Evolutionary conservation across 345 rosid species (phyloP).

Genomic region (Ceriops decandra): DNA sequence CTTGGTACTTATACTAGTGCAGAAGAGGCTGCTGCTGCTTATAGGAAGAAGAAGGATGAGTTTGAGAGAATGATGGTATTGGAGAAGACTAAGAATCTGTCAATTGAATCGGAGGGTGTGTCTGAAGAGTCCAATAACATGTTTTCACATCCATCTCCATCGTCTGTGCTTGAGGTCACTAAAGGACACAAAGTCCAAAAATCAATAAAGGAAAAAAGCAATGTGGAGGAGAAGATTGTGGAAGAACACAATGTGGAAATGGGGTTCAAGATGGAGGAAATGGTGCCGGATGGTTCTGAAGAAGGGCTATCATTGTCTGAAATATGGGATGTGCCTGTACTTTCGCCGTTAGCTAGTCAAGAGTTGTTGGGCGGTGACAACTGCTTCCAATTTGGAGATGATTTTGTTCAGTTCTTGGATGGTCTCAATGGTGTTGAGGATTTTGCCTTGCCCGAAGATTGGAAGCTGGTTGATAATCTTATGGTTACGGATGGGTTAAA

Average conservation of each 20-base stretch:
- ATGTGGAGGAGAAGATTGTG: neutral
- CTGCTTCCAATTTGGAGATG: neutral
- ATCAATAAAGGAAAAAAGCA: too few species aligned
- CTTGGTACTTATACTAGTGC: constrained; percentile 49
- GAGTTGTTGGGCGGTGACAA: constrained; percentile 14
- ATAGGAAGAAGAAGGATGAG: constrained; percentile 39
- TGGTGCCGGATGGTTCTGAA: constrained; percentile 3
- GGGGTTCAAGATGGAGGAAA: neutral
- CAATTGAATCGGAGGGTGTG: neutral
- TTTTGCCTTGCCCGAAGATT: neutral
- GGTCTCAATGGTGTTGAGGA: constrained; percentile 4
- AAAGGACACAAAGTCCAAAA: neutral
- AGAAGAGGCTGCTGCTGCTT: constrained; percentile 49
- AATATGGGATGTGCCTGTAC: constrained; percentile 15
- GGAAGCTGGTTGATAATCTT: neutral
- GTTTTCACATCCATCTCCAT: constrained; percentile 36
- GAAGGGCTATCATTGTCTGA: constrained; percentile 15
- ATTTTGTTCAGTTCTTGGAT: constrained; percentile 7
- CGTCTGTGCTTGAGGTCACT: constrained; percentile 41
- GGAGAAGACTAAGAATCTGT: constrained; percentile 14
- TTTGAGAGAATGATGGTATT: constrained; percentile 20
- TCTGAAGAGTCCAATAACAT: constrained; percentile 10
- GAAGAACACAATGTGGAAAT: neutral
- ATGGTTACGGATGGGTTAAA: constrained; percentile 5
- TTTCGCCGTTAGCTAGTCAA: constrained; percentile 9